phyloP scores from a whole-genome alignment of 306 rosid genomes.

The Vigna nakashimae region DNA sequence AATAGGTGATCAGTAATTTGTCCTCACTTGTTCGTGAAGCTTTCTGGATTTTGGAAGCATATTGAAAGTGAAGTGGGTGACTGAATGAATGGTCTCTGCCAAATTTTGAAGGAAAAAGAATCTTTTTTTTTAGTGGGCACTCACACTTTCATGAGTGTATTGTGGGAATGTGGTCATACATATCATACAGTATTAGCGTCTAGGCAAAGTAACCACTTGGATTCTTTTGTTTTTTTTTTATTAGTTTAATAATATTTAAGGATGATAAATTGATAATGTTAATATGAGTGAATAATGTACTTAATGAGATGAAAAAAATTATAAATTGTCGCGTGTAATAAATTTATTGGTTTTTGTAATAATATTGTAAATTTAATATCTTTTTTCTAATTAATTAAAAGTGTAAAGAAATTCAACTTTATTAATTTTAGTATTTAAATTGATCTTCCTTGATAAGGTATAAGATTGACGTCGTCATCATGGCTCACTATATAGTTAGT shows the following conservation, averaged over 20 bases:
- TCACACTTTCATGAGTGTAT: slow-evolving; percentile 4
- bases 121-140: slow-evolving; percentile 30
- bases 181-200: not conserved
- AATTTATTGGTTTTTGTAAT: not conserved
- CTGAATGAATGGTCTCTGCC: not conserved
- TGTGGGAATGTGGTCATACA: not conserved
- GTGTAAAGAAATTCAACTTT: not conserved
- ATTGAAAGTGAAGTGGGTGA: not conserved
- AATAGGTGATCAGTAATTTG: not conserved
- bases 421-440: not conserved
- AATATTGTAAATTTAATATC: not conserved
- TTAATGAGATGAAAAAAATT: too few relatives aligned
- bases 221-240: slow-evolving; percentile 2
- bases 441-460: not conserved
- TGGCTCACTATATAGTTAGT: not conserved
- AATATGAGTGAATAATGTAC: not conserved
- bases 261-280: not conserved
- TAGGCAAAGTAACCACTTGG: not conserved
- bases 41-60: slow-evolving; percentile 25
- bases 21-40: not conserved
- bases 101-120: slow-evolving; percentile 12
- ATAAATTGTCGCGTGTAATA: too few relatives aligned
- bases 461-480: not conserved
- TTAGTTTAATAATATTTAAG: not conserved
- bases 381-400: not conserved